Evolutionary conservation across 2,329 filamentous ascomycete species (phyloP).

Genomic region (Gaeumannomyces sp.): DNA sequence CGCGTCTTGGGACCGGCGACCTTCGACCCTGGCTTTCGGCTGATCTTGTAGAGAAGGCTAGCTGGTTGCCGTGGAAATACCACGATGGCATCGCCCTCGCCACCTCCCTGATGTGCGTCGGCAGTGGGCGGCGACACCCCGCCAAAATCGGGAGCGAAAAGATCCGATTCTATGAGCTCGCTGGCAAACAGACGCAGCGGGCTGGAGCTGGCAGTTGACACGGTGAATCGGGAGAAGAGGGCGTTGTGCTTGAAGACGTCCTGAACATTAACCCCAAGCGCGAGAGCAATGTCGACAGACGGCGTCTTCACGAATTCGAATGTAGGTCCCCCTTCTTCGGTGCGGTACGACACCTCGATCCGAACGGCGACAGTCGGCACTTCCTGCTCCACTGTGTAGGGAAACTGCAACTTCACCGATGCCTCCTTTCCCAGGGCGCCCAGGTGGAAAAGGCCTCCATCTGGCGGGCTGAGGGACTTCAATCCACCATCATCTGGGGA

Average conservation of each 20-base stretch:
- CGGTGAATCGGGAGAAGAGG: constrained; percentile 84
- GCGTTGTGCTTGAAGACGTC: constrained; percentile 83
- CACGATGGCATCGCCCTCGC: constrained; percentile 42
- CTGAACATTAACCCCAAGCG: constrained; percentile 91
- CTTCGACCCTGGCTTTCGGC: constrained; percentile 37
- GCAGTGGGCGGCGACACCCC: constrained; percentile 31
- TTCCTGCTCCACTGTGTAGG: constrained; percentile 79
- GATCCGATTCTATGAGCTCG: constrained; percentile 61
- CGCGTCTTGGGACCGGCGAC: constrained; percentile 26
- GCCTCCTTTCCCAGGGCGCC: constrained; percentile 37
- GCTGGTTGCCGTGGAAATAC: constrained; percentile 79
- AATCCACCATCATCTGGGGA: constrained; percentile 9
- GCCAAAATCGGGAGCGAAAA: constrained; percentile 60
- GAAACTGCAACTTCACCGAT: constrained; percentile 57
- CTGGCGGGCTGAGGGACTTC: constrained; percentile 35
- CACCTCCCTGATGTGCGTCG: neutral
- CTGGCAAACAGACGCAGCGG: constrained; percentile 71
- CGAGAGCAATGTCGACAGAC: constrained; percentile 66
- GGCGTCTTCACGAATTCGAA: constrained; percentile 59
- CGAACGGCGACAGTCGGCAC: constrained; percentile 64
- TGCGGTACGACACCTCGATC: constrained; percentile 70
- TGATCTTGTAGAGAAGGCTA: constrained; percentile 74
- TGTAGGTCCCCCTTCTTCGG: constrained; percentile 46
- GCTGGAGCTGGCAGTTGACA: constrained; percentile 70
- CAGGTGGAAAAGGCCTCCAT: constrained; percentile 48